A percentile compares a stretch with the other conserved stretches of the same genome.
Conservation (phyloP, 192 early-diverging fungal species). For the Podila epicladia region DNA sequence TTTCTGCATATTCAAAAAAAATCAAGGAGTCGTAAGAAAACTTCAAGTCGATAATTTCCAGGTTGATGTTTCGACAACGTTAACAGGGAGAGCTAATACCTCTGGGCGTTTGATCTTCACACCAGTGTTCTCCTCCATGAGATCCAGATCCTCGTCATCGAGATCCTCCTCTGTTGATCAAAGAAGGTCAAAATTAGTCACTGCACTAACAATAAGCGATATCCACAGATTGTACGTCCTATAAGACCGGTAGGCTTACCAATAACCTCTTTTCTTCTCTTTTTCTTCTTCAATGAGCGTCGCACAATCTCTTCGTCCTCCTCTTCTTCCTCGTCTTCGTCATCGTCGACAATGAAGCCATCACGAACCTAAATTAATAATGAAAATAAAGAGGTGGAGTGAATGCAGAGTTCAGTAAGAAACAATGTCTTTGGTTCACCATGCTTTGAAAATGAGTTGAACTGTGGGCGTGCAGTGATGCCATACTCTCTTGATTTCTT, state of each 20-base stretch:
- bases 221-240: constrained; percentile 15
- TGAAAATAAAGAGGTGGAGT: background rate
- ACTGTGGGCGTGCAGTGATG: background rate
- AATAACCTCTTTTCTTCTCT: constrained; percentile 62
- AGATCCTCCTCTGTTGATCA: constrained; percentile 73
- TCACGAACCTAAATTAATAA: constrained; percentile 56
- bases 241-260: constrained; percentile 47
- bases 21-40: background rate
- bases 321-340: constrained; percentile 69
- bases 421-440: background rate
- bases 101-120: constrained; percentile 61
- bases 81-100: constrained; percentile 19
- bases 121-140: constrained; percentile 89
- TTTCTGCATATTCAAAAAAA: constrained; percentile 43
- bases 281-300: constrained; percentile 48
- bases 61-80: no score
- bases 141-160: constrained; percentile 93
- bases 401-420: background rate
- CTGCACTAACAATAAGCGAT: background rate
- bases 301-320: constrained; percentile 57
- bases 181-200: background rate
- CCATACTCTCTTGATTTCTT: constrained; percentile 44
- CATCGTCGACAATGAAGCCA: constrained; percentile 82
- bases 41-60: no score
- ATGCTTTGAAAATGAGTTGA: background rate